Evolutionary conservation across 1,139 yeast genomes (phyloP).

Genomic region (Protomyces inundatus): DNA sequence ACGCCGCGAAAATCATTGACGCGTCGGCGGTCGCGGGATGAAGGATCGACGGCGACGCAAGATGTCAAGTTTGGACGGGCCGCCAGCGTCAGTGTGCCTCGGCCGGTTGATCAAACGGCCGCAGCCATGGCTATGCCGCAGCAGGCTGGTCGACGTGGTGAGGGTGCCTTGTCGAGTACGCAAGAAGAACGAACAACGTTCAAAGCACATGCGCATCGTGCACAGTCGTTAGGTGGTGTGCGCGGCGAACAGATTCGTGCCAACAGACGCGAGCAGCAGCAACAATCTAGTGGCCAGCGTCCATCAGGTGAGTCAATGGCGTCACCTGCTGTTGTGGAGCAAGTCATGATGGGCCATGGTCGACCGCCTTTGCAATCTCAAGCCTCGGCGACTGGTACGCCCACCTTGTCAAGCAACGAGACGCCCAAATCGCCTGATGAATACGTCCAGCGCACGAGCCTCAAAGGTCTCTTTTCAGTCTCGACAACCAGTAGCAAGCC

Average conservation of each 20-base stretch:
- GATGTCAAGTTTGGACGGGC: conserved; percentile 7
- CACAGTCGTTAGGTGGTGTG: conserved; percentile 15
- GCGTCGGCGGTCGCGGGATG: background rate
- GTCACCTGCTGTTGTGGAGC: background rate
- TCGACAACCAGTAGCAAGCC: conserved; percentile 94
- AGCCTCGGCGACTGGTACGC: background rate
- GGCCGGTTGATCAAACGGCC: background rate
- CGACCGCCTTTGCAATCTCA: background rate
- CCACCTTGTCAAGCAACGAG: background rate
- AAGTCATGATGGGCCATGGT: background rate
- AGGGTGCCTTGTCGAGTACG: background rate
- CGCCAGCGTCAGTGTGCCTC: conserved; percentile 5
- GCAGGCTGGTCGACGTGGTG: background rate
- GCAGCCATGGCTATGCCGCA: background rate
- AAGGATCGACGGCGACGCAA: background rate
- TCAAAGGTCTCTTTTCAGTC: conserved; percentile 91
- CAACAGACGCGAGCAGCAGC: background rate
- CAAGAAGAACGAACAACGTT: background rate
- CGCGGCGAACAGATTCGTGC: conserved; percentile 19
- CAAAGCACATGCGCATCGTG: conserved; percentile 12
- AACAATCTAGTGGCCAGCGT: background rate
- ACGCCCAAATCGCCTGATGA: conserved; percentile 4
- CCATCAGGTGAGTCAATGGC: background rate
- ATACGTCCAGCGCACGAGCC: conserved; percentile 38
- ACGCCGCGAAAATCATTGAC: background rate